Conservation (phyloP, 164 flowering plant species). For the Nymphaea thermarum region DNA sequence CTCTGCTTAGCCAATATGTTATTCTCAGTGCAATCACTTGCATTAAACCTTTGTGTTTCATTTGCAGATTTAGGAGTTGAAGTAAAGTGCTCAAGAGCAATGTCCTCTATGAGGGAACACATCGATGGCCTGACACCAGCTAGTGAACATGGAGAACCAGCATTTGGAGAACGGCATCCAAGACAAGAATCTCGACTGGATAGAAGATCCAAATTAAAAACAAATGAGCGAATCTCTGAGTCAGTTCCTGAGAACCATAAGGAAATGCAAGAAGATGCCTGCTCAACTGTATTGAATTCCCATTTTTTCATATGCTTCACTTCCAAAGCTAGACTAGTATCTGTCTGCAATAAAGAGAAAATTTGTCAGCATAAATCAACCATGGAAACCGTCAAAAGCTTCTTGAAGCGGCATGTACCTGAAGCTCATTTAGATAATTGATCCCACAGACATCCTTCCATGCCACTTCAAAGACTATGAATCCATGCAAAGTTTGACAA, state of each 20-base stretch:
- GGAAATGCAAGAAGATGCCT: conserved; percentile 13
- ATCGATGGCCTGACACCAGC: background rate
- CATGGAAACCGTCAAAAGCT: background rate
- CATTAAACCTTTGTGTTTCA: background rate
- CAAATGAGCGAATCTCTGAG: conserved; percentile 8
- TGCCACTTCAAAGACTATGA: conserved; percentile 23
- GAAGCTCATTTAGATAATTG: conserved; percentile 20
- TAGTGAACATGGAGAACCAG: background rate
- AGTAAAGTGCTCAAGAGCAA: background rate
- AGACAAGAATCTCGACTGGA: background rate
- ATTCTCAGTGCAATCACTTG: background rate
- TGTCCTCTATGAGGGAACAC: background rate
- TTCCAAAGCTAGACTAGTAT: conserved; percentile 23
- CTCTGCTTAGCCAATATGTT: background rate
- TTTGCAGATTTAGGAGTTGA: background rate
- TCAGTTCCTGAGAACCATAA: conserved; percentile 22
- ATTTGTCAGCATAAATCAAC: background rate
- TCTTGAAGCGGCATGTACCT: conserved; percentile 13
- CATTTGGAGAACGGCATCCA: background rate
- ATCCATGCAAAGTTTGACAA: conserved; percentile 18
- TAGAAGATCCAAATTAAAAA: background rate
- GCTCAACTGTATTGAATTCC: conserved; percentile 17
- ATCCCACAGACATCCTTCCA: conserved; percentile 27
- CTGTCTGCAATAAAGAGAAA: conserved; percentile 14
- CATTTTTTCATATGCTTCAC: conserved; percentile 22